phyloP scores from a whole-genome alignment of 208 protist genomes.

The Acanthamoeba culbertsoni region DNA sequence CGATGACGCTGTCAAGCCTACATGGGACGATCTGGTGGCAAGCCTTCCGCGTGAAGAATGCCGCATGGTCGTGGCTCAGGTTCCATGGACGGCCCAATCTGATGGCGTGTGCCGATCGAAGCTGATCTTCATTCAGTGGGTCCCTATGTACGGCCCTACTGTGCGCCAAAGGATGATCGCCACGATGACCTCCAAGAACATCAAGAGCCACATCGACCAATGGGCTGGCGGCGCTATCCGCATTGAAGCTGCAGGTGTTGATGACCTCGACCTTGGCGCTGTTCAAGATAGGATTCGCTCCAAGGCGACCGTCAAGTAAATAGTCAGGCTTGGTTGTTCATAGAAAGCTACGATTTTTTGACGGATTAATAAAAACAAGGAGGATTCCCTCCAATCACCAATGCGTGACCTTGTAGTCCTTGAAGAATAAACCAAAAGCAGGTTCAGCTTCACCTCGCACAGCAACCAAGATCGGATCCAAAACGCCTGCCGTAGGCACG shows the following conservation, averaged over 20 bases:
- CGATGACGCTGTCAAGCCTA: neutral
- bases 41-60: neutral
- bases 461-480: constrained; percentile 89
- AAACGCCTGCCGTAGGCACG: constrained; percentile 90
- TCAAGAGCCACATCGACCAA: neutral
- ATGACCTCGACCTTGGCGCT: neutral
- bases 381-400: too few relatives aligned
- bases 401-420: constrained; percentile 72
- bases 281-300: constrained; percentile 2
- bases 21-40: neutral
- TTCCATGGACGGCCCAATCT: neutral
- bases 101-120: neutral
- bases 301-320: constrained; percentile 43
- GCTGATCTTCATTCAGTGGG: neutral
- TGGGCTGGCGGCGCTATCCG: neutral
- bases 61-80: neutral
- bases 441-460: neutral
- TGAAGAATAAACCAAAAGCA: constrained; percentile 80
- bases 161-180: neutral
- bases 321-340: too few relatives aligned
- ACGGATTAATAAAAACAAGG: too few relatives aligned
- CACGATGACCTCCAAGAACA: neutral
- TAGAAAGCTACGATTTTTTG: too few relatives aligned
- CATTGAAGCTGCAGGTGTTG: neutral
- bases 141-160: neutral